Evolutionary conservation across 345 rosid species (phyloP).

Genomic region (Kernera saxatilis): DNA sequence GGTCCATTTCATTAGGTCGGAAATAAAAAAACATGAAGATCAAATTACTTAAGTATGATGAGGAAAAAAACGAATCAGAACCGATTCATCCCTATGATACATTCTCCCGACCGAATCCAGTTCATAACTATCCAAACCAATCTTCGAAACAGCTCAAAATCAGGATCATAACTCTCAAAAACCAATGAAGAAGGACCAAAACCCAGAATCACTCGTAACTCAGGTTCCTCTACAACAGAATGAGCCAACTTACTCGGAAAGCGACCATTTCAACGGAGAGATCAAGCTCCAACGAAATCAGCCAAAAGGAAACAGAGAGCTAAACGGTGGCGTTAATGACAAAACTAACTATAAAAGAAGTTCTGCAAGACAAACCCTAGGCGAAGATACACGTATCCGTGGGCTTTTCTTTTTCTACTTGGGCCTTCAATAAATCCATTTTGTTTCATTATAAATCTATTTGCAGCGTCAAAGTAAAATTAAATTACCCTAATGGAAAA

Average conservation of each 20-base stretch:
- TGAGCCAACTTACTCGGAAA: constrained; percentile 22
- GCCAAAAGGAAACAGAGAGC: neutral
- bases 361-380: neutral
- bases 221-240: neutral
- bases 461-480: neutral
- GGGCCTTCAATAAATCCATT: neutral
- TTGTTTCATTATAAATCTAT: neutral
- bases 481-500: too few relatives aligned
- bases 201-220: neutral
- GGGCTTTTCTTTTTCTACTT: constrained; percentile 9
- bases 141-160: neutral
- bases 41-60: neutral
- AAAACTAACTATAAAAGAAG: neutral
- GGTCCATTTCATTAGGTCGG: neutral
- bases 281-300: constrained; percentile 13
- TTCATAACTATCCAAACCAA: neutral
- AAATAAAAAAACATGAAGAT: neutral
- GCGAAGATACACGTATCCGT: neutral
- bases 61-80: neutral
- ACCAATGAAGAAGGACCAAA: neutral
- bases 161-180: neutral
- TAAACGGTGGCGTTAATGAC: constrained; percentile 1
- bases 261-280: constrained; percentile 24
- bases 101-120: neutral
- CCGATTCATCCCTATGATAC: neutral